Evolutionary conservation across 140 eudicot species (phyloP).

Genomic region (Ambrosia hybrid): DNA sequence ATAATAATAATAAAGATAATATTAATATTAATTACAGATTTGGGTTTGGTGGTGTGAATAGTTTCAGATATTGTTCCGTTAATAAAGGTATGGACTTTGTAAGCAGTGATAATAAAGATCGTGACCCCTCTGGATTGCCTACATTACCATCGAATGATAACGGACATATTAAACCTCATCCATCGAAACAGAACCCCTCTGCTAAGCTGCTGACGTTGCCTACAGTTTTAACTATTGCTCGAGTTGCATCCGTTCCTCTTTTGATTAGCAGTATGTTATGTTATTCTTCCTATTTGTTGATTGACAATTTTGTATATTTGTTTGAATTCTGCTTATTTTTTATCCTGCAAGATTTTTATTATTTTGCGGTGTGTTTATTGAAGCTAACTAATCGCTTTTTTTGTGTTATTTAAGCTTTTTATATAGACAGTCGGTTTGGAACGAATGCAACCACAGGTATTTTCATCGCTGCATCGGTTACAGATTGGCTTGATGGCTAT

Average conservation of each 20-base stretch:
- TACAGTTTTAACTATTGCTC: constrained; percentile 79
- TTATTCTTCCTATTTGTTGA: constrained; percentile 6
- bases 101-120: constrained; percentile 27
- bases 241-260: constrained; percentile 88
- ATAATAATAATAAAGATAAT: background rate
- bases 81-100: constrained; percentile 42
- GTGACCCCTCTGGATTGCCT: constrained; percentile 18
- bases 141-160: constrained; percentile 25
- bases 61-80: constrained; percentile 23
- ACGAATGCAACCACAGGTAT: constrained; percentile 76
- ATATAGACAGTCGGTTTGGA: constrained; percentile 85
- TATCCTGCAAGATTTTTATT: too few species aligned
- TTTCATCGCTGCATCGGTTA: constrained; percentile 83
- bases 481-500: constrained; percentile 99
- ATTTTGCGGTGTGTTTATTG: too few species aligned
- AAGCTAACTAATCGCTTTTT: constrained; percentile 30
- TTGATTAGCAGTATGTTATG: constrained; percentile 62
- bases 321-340: too few species aligned
- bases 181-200: constrained; percentile 30
- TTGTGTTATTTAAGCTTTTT: constrained; percentile 57
- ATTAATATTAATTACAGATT: constrained; percentile 18
- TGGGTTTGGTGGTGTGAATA: constrained; percentile 33
- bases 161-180: constrained; percentile 32
- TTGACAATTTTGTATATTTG: background rate
- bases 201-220: constrained; percentile 86